Base-by-base conservation (phyloP, 352 stramenopile genomes). In the Peronospora destructor region DNA sequence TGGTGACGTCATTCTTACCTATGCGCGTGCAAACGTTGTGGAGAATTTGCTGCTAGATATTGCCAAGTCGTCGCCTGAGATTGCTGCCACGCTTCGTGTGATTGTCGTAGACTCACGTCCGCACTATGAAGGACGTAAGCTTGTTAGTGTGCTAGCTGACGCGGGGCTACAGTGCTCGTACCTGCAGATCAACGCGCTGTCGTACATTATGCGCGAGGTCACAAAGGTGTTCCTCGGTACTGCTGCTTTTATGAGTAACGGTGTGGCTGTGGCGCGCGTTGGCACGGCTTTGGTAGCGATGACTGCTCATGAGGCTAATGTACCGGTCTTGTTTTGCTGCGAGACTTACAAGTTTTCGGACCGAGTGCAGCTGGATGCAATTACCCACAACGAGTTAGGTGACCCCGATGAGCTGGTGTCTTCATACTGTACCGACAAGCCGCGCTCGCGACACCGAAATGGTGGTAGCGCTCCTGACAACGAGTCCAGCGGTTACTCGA, bases 261-360 rank as follows among this genome's bases (percentile, higher is more conserved):
- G 95, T 25, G 85, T 89, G 39, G 86, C 96, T 0, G 74, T 98
- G 33, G 79, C 83, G 2, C 81, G 85, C 35, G 90, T 96, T 0
- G 94, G 94, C 13, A 97, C 93, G 13, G 91, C 91, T 14, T 79
- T 94, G 13, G 87, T 98, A 17, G 94, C 94, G 6, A 85, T 98
- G 70, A 74, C 89, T 37, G 95, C 94, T 0, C 79, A 90, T 34
- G 75, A 90, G 21, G 76, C 84, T 45, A 93, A 98, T 49, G 89
- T 98, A 35, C 95, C 96, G 0, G 93, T 98, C 26, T 78, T 99
- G 11, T 96, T 99, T 35, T 98, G 91, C 58, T 98, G 94, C 60
- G 96, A 99, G 76, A 98, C 94, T 25, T 99, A 99, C 84, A 99
- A 99, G 65, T 91, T 91, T 42, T 86, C 76, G 34, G 94, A 97